phyloP scores from a whole-genome alignment of 2,329 filamentous ascomycete genomes.

The Teratosphaeria pseudoeucalypti region DNA sequence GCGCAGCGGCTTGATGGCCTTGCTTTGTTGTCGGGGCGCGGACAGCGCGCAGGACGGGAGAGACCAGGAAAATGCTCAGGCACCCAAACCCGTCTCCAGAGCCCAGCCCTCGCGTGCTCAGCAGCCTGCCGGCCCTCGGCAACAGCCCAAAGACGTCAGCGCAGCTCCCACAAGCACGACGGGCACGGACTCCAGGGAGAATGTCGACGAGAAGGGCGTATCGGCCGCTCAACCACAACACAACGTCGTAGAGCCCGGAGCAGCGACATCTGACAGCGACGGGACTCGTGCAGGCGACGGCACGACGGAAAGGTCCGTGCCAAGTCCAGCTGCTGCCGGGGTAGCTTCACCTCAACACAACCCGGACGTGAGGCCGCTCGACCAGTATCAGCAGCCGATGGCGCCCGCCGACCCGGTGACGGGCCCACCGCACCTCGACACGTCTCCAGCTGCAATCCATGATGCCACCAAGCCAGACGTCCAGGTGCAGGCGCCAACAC shows the following conservation, averaged over 20 bases:
- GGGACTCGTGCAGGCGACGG: conserved; percentile 9
- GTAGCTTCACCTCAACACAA: conserved; percentile 6
- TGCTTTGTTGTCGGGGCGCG: conserved; percentile 58
- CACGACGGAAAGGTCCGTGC: conserved; percentile 10
- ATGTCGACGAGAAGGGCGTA: conserved; percentile 33
- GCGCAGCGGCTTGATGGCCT: conserved; percentile 33
- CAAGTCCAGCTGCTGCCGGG: conserved; percentile 4
- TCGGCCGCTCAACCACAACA: conserved; percentile 5
- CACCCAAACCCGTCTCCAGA: conserved; percentile 32
- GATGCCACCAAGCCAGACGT: conserved; percentile 23
- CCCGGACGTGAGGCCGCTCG: conserved; percentile 4
- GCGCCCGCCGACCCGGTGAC: conserved; percentile 3
- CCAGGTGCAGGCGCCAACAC: conserved; percentile 37
- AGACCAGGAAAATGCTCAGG: conserved; percentile 42
- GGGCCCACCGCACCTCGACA: conserved; percentile 7
- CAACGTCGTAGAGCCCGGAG: background rate
- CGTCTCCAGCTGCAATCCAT: conserved; percentile 1
- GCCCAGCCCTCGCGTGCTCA: conserved; percentile 25
- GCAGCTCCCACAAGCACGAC: conserved; percentile 32
- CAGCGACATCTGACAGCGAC: conserved; percentile 6
- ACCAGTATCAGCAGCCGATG: conserved; percentile 3
- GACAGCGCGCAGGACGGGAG: conserved; percentile 49
- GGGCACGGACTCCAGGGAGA: conserved; percentile 33
- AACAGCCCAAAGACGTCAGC: conserved; percentile 30
- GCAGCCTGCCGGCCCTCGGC: conserved; percentile 40